Evolutionary conservation across 305 asterid genomes (phyloP), one percentile per base, ranked within the genome.

Genomic region (Fraxinus greggii): DNA sequence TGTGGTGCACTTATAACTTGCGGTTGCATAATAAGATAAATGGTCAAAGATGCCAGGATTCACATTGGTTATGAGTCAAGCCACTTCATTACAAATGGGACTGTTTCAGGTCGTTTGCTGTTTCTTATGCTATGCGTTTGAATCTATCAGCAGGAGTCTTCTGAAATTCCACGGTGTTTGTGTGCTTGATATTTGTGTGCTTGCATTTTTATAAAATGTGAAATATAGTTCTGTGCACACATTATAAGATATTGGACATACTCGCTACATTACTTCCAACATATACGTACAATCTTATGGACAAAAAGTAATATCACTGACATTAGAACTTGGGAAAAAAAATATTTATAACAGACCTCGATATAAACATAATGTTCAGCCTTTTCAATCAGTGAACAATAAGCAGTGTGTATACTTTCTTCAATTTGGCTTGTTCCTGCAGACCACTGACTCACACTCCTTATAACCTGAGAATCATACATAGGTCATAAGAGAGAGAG

Each of bases 401-500:
- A 94, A 61, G 99, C 96, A 81, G 82, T 90, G 90, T 96, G 99
- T 81, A 96, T 94, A 85, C 99, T 96, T 80, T 93, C 98, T 88
- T 96, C 99, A 80, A 72, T 90, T 89, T 96, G 99, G 89, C 98
- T 92, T 78, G 99, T 94, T 82, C 99, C 99, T 28, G 99, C 99
- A n/a, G 99, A 96, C 99, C 99, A 96, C 78, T 96, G 98, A 88
- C 98, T 93, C 84, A 94, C 99, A 84, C 98, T 94, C 86, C 99
- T 88, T 83, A 94, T 85, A 82, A 96, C 90, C 99, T 96, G 94
- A 61, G 72, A 86, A 86, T 61, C 82, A 83, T 5, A 59, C 82
- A 82, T 1, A 36, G 72, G 59, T 36, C 73, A 63, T 72, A 76
- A 48, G 84, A 54, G 85, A 81, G 33, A 78, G 78, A 73, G 85